Conservation (phyloP, 345 rosid genomes). For the Streptanthus diversifolius region DNA sequence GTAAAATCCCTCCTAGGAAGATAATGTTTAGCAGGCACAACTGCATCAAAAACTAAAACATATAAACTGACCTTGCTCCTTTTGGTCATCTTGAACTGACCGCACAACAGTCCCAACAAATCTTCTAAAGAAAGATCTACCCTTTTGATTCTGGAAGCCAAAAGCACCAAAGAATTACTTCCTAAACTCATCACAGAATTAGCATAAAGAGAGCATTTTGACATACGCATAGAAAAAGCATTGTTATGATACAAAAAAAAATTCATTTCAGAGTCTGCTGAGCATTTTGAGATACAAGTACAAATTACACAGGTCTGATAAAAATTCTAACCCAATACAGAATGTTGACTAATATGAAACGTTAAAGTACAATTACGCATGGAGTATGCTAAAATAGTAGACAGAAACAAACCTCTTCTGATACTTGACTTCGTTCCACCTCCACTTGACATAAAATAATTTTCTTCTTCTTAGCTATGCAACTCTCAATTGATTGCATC, state of each 20-base stretch:
- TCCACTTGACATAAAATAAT: slow-evolving; percentile 81
- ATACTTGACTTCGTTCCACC: slow-evolving; percentile 83
- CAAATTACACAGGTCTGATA: not conserved
- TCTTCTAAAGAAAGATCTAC: slow-evolving; percentile 75
- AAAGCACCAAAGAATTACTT: slow-evolving; percentile 19
- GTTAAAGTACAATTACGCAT: not conserved
- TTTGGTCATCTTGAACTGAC: slow-evolving; percentile 92
- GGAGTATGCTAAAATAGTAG: slow-evolving; percentile 23
- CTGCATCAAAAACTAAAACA: not conserved
- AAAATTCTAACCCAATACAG: not conserved
- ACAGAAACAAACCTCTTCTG: slow-evolving; percentile 60
- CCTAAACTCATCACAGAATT: slow-evolving; percentile 11
- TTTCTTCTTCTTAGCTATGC: slow-evolving; percentile 85
- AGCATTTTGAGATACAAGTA: not conserved
- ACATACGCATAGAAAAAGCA: slow-evolving; percentile 1
- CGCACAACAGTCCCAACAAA: slow-evolving; percentile 91
- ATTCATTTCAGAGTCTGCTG: not conserved
- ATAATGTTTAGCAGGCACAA: slow-evolving; percentile 1
- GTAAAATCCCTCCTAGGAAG: not conserved
- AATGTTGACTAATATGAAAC: not conserved
- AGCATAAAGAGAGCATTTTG: not conserved
- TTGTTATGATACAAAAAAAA: not conserved
- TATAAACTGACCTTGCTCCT: slow-evolving; percentile 76
- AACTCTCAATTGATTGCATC: slow-evolving; percentile 94
- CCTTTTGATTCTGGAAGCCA: slow-evolving; percentile 59